A percentile compares a stretch with the other conserved stretches of the same genome.
Evolutionary conservation across 2,329 filamentous ascomycete species (phyloP).

Genomic region (Hymenoscyphus infarciens): DNA sequence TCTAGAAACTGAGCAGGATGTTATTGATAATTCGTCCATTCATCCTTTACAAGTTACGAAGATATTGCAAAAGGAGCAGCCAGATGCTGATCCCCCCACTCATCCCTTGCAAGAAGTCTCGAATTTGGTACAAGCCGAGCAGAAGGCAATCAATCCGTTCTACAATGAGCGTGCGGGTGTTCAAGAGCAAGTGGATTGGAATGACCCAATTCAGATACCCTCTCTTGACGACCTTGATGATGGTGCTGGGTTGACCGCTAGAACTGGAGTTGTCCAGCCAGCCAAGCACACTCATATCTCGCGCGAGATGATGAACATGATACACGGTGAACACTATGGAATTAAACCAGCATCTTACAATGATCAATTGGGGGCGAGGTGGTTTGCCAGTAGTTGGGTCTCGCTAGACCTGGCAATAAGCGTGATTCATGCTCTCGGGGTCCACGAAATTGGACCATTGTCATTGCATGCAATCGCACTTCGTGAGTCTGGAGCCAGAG

Average conservation of each 20-base stretch:
- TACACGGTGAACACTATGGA: conserved; percentile 31
- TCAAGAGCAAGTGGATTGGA: not conserved
- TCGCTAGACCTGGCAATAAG: conserved; percentile 69
- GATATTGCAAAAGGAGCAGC: no score
- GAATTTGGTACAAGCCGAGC: no score
- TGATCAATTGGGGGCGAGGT: conserved; percentile 70
- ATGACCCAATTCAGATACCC: not conserved
- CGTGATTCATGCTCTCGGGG: conserved; percentile 65
- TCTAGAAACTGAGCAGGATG: no score
- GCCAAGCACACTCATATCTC: conserved; percentile 23
- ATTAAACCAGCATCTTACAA: conserved; percentile 49
- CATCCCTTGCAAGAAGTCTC: no score
- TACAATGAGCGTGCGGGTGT: not conserved
- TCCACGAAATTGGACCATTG: conserved; percentile 68
- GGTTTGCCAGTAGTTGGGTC: conserved; percentile 76
- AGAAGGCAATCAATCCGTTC: conserved; percentile 10
- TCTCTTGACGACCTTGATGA: not conserved
- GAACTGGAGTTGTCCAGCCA: not conserved
- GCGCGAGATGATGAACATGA: conserved; percentile 35
- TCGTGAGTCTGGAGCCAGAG: conserved; percentile 54
- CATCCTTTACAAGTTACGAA: no score
- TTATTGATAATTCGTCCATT: no score
- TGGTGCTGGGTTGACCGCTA: not conserved
- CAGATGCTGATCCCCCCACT: no score
- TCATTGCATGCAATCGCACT: conserved; percentile 75